Conservation (phyloP, 352 stramenopile genomes). For the Phytophthora pini region DNA sequence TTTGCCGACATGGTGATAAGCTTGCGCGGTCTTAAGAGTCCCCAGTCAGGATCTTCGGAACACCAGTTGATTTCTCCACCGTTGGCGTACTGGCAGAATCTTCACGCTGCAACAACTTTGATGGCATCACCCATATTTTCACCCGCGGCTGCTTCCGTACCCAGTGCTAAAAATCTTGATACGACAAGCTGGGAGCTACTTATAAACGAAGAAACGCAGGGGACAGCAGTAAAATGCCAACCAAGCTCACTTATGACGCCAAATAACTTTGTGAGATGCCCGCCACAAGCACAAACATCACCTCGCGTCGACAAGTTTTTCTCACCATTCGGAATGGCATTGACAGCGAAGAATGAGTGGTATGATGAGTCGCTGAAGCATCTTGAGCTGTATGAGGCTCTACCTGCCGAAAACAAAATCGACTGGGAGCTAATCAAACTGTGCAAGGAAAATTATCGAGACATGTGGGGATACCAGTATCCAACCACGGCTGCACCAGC, state of each 20-base stretch:
- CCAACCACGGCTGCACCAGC: neutral
- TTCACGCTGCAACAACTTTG: neutral
- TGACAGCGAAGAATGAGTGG: conserved; percentile 39
- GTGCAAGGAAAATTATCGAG: conserved; percentile 30
- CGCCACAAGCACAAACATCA: conserved; percentile 7
- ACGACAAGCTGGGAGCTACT: neutral
- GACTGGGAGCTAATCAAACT: conserved; percentile 53
- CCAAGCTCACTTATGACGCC: conserved; percentile 1
- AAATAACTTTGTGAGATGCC: neutral
- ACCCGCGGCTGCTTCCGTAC: neutral
- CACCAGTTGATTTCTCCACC: conserved; percentile 20
- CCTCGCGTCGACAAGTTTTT: conserved; percentile 42
- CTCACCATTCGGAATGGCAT: conserved; percentile 20
- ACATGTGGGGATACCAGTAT: conserved; percentile 26
- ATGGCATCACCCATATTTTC: conserved; percentile 4
- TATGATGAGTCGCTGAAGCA: conserved; percentile 59
- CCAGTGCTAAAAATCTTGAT: neutral
- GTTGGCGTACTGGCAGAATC: conserved; percentile 19
- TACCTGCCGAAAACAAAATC: conserved; percentile 46
- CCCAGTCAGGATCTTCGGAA: neutral
- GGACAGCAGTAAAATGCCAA: neutral
- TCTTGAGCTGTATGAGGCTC: conserved; percentile 44
- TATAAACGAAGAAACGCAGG: neutral
- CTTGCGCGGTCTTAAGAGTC: conserved; percentile 4
- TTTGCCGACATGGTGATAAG: conserved; percentile 1